Percentiles rank a stretch among this genome's conserved stretches.
phyloP scores from a whole-genome alignment of 305 asterid genomes.

The Rubia tinctorum region DNA sequence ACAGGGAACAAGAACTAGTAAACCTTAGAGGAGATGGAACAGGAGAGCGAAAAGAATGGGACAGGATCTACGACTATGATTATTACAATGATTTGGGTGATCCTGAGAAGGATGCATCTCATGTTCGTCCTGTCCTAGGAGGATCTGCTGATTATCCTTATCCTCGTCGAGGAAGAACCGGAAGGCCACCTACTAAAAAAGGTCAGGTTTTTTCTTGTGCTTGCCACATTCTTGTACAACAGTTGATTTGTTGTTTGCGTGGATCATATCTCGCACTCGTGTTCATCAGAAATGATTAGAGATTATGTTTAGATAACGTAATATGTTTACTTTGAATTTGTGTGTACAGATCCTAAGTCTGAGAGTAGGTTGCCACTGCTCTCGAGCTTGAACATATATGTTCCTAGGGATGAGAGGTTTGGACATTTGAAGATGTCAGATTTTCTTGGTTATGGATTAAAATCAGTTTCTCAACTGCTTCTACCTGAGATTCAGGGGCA shows the following conservation, averaged over 20 bases:
- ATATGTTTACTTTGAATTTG: background rate
- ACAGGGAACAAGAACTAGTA: constrained; percentile 54
- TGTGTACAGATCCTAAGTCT: constrained; percentile 40
- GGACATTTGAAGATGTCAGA: constrained; percentile 72
- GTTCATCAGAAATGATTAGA: background rate
- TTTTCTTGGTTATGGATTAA: constrained; percentile 50
- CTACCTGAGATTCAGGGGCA: constrained; percentile 44
- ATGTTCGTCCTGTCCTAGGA: constrained; percentile 67
- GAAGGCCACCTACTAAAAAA: constrained; percentile 53
- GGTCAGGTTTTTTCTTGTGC: constrained; percentile 26
- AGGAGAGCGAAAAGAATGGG: constrained; percentile 62
- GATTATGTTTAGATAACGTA: background rate
- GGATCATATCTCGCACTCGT: background rate
- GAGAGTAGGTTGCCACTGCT: constrained; percentile 58
- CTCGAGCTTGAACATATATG: constrained; percentile 50
- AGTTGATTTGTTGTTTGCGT: too few relatives aligned
- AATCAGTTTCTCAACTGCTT: constrained; percentile 49
- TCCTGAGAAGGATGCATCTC: constrained; percentile 58
- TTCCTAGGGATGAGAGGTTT: constrained; percentile 71
- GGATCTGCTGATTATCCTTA: constrained; percentile 68
- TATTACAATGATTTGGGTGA: constrained; percentile 60
- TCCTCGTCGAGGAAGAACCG: constrained; percentile 83
- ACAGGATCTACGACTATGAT: constrained; percentile 70
- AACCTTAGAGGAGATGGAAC: constrained; percentile 57
- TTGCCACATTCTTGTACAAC: too few relatives aligned